A percentile compares a stretch with the other conserved stretches of the same genome.
Evolutionary conservation across 371 early-diverging fungal species (phyloP).

Genomic region (Syncephalastrum sp.): DNA sequence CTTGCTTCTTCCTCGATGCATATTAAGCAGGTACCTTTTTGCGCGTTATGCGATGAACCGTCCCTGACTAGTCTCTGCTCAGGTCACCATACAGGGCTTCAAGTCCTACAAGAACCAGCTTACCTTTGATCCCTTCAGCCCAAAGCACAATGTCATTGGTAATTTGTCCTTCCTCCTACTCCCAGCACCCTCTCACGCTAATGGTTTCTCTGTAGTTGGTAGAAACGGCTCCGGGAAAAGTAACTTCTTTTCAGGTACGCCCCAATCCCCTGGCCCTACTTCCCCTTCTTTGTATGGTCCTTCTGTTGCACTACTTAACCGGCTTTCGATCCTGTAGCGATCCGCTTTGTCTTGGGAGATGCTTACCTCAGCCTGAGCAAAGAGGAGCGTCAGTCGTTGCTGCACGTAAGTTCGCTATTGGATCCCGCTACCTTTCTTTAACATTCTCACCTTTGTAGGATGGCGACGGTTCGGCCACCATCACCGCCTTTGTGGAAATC

Average conservation of each 20-base stretch:
- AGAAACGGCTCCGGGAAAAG: slow-evolving; percentile 99
- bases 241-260: slow-evolving; percentile 93
- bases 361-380: slow-evolving; percentile 89
- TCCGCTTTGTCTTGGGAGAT: slow-evolving; percentile 96
- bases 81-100: slow-evolving; percentile 97
- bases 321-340: slow-evolving; percentile 59
- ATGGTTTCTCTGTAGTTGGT: slow-evolving; percentile 75
- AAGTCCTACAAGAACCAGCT: slow-evolving; percentile 98
- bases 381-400: slow-evolving; percentile 91
- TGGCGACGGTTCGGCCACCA: slow-evolving; percentile 89
- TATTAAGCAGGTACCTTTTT: slow-evolving; percentile 9
- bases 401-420: slow-evolving; percentile 68
- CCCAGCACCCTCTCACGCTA: too few species aligned
- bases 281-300: background rate
- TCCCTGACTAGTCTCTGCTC: background rate
- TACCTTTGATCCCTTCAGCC: slow-evolving; percentile 88
- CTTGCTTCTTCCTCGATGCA: background rate
- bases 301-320: background rate
- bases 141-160: slow-evolving; percentile 95
- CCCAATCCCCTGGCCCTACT: too few species aligned
- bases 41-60: background rate
- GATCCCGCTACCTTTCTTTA: background rate
- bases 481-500: slow-evolving; percentile 97
- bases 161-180: slow-evolving; percentile 1
- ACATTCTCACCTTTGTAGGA: slow-evolving; percentile 59